Base-by-base conservation (phyloP, 306 rosid genomes). In the Vigna angularis region DNA sequence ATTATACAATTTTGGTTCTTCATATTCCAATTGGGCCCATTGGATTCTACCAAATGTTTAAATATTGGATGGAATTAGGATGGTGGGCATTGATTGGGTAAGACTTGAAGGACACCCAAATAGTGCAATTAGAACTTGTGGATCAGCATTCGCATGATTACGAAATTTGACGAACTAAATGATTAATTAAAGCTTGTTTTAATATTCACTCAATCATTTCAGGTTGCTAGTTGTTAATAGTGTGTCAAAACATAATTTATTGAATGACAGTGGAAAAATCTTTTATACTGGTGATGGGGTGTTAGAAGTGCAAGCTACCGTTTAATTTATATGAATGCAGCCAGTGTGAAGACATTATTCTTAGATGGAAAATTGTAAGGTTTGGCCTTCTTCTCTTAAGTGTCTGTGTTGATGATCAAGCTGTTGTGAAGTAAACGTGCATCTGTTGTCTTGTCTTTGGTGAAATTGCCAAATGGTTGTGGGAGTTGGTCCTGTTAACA, bases 401-500 rank as follows among this genome's bases (percentile, higher is more conserved):
- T 57, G 52, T 42, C 4, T 45, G 4, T 64, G 16, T 6, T 72
- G 36, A 73, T 45, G 53, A 53, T 55, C 26, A 52, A 51, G 73
- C 18, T 73, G 44, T 40, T 45, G 32, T 48, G 76, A 59, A 57
- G 52, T 70, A 32, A 55, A 45, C 70, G n/a, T 56, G 12, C 59
- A 42, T 20, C 2, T 76, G 30, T 52, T 76, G 38, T 51, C 64
- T 34, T 38, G n/a, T 73, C 67, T 22, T 0, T 6, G 20, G 34
- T 15, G 68, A 13, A 12, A 58, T 58, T 16, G 65, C 38, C 65
- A 42, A 40, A 42, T 57, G 45, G 30, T 51, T 32, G 36, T 18
- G 44, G 28, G 44, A 4, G 30, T 34, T 50, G 9, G 40, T 75
- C 42, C 22, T 12, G 6, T 78, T 28, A 55, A 55, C 49, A 66